Evolutionary conservation across 257 asterid species (phyloP).

Genomic region (Fraxinus excelsior): DNA sequence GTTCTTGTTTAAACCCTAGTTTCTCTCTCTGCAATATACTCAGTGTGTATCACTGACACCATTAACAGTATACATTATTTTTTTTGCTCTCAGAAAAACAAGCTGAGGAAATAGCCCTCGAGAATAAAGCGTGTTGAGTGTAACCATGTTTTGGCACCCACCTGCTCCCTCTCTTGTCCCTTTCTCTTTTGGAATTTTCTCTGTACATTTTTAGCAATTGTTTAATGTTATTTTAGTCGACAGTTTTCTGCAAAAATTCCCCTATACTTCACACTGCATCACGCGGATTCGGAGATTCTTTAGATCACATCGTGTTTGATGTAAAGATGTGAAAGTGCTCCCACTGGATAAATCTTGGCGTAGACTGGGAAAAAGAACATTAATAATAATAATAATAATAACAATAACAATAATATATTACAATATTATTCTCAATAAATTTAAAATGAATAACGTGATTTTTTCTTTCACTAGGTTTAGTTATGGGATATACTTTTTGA

Average conservation of each 20-base stretch:
- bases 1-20: constrained; percentile 9
- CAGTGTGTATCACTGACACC: constrained; percentile 9
- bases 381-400: no score
- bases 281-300: constrained; percentile 34
- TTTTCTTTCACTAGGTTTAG: no score
- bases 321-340: constrained; percentile 29
- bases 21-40: background rate
- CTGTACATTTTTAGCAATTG: background rate
- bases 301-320: constrained; percentile 32
- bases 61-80: constrained; percentile 4
- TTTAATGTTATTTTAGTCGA: constrained; percentile 15
- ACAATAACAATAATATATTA: no score
- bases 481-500: no score
- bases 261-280: constrained; percentile 31
- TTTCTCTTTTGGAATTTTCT: constrained; percentile 48
- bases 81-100: background rate
- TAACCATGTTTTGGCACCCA: constrained; percentile 34
- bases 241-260: constrained; percentile 37
- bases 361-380: background rate
- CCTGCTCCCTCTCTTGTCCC: constrained; percentile 45
- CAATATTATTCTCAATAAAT: no score
- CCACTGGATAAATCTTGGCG: background rate
- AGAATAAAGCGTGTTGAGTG: no score
- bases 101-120: background rate
- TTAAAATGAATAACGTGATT: no score